Evolutionary conservation across 169 alveolate species (phyloP), one percentile per base, ranked within the genome.

Genomic region (Babesia ovis): DNA sequence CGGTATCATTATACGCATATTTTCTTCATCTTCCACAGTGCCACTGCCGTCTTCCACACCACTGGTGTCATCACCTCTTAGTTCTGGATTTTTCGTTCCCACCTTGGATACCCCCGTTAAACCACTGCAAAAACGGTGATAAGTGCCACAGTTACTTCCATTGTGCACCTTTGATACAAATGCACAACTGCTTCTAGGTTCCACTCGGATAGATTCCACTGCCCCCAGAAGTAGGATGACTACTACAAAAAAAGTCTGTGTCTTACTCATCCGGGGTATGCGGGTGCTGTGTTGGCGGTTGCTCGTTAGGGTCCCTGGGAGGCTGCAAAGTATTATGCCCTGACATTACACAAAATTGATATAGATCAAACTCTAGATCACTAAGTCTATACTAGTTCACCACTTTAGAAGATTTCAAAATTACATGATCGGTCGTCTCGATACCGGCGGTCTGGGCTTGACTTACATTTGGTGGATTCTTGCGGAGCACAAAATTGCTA

Each of bases 401-500:
- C 14, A 43, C 1, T 4, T 43, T 43, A n/a, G n/a, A n/a, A n/a
- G n/a, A n/a, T n/a, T n/a, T n/a, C n/a, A n/a, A n/a, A n/a, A n/a
- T n/a, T n/a, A n/a, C n/a, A n/a, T n/a, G n/a, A n/a, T n/a, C n/a
- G n/a, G n/a, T n/a, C n/a, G n/a, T n/a, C n/a, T n/a, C n/a, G n/a
- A n/a, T n/a, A n/a, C n/a, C n/a, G n/a, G n/a, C n/a, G n/a, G n/a
- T n/a, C n/a, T n/a, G n/a, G n/a, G n/a, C n/a, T 39, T 29, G 11
- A 48, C 83, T 59, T 84, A 88, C 93, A 35, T 88, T 88, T 51
- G 93, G 93, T 20, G 91, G 93, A 56, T 88, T 88, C 62, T 59
- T 76, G 53, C 91, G 62, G 55, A 88, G 64, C 56, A 88, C 70
- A 67, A 46, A 88, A 41, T 83, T 83, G 53, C 61, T 81, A 32